Conservation (phyloP, 2,329 filamentous ascomycete species). For the Colletotrichum sansevieriae region DNA sequence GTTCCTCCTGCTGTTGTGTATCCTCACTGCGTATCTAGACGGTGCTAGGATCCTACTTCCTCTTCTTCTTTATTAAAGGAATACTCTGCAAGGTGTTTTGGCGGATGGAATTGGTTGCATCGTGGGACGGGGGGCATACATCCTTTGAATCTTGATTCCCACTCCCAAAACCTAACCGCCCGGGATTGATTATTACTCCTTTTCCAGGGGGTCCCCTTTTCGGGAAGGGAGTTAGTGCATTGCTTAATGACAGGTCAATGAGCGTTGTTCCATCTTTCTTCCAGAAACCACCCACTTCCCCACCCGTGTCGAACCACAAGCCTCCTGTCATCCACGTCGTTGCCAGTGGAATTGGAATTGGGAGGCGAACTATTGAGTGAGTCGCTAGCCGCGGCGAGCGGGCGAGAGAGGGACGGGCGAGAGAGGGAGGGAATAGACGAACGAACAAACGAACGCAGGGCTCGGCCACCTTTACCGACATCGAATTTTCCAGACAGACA, state of each 20-base stretch:
- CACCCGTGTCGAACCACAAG: neutral
- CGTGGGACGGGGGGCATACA: too few relatives aligned
- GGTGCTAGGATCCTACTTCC: neutral
- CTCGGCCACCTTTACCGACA: neutral
- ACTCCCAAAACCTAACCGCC: neutral
- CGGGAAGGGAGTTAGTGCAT: conserved; percentile 9
- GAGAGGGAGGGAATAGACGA: neutral
- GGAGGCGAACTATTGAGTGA: neutral
- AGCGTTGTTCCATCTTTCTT: neutral
- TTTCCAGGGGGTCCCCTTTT: neutral
- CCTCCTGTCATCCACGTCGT: neutral
- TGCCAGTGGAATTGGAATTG: too few relatives aligned
- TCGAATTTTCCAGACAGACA: neutral
- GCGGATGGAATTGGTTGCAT: neutral
- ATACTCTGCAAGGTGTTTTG: neutral
- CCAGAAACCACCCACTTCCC: neutral
- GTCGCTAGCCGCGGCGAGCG: conserved; percentile 7
- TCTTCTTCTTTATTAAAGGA: too few relatives aligned
- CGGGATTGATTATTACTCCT: neutral
- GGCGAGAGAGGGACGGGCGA: neutral
- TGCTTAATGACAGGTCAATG: conserved; percentile 27
- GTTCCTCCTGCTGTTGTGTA: neutral
- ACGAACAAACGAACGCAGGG: too few relatives aligned
- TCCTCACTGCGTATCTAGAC: neutral
- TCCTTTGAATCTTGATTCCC: neutral